Evolutionary conservation across 371 early-diverging fungal species (phyloP).

Genomic region (Rhizopus stolonifer): DNA sequence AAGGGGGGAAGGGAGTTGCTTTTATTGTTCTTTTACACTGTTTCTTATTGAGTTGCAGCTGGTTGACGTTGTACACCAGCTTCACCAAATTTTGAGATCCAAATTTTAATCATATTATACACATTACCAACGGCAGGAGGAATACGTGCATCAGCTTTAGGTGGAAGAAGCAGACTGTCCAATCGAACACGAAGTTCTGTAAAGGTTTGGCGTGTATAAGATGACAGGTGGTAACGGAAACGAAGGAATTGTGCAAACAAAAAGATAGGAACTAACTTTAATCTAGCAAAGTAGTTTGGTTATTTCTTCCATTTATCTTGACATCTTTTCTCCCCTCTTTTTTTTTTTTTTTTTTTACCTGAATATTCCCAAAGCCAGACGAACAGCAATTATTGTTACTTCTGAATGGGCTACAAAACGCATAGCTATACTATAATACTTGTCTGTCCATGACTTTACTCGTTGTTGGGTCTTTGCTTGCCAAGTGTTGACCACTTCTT

Average conservation of each 20-base stretch:
- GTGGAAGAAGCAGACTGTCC: constrained; percentile 55
- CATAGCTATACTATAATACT: constrained; percentile 73
- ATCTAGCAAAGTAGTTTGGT: constrained; percentile 25
- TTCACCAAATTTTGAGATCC: constrained; percentile 58
- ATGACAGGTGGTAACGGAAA: constrained; percentile 78
- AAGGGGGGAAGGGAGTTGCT: neutral
- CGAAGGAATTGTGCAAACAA: constrained; percentile 84
- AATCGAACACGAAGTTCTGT: constrained; percentile 51
- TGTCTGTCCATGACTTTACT: constrained; percentile 66
- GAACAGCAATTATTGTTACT: constrained; percentile 74
- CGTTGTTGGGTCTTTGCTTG: constrained; percentile 55
- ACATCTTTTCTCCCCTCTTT: neutral
- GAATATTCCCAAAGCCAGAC: constrained; percentile 65
- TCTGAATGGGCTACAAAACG: constrained; percentile 77
- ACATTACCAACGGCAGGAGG: constrained; percentile 58
- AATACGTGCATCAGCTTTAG: constrained; percentile 53
- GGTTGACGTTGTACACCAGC: constrained; percentile 54
- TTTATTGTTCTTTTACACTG: neutral
- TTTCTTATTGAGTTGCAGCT: constrained; percentile 13
- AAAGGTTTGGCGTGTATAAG: constrained; percentile 68
- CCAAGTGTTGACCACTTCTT: constrained; percentile 22
- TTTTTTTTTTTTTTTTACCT: constrained; percentile 46
- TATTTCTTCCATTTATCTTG: too few relatives aligned
- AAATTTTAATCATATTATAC: constrained; percentile 54
- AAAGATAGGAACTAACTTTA: constrained; percentile 74